A percentile compares a stretch with the other conserved stretches of the same genome.
phyloP scores from a whole-genome alignment of 805 yeast species.

The Saccharomycopsis selenospora region DNA sequence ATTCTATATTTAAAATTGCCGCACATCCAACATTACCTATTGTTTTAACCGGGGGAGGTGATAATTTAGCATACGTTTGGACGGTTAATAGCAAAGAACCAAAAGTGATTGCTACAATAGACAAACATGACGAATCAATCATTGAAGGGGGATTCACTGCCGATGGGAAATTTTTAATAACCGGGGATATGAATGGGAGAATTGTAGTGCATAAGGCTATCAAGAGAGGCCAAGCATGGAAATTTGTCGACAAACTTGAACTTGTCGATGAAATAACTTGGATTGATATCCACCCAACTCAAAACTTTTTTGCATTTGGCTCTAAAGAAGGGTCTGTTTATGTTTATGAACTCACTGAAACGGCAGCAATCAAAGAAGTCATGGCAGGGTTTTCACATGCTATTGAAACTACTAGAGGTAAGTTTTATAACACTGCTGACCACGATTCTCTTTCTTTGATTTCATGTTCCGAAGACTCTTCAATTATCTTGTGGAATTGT shows the following conservation, averaged over 20 bases:
- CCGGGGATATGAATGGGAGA: conserved; percentile 94
- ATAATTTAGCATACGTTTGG: conserved; percentile 84
- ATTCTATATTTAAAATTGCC: conserved; percentile 51
- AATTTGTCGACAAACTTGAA: conserved; percentile 56
- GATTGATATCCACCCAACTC: conserved; percentile 73
- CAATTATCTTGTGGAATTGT: conserved; percentile 84
- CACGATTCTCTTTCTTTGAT: conserved; percentile 56
- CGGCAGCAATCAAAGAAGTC: conserved; percentile 46
- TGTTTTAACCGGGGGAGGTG: conserved; percentile 94
- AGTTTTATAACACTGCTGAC: conserved; percentile 54
- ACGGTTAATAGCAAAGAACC: conserved; percentile 86
- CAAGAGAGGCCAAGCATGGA: conserved; percentile 78
- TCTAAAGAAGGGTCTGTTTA: conserved; percentile 90
- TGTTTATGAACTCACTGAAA: conserved; percentile 67
- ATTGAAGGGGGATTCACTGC: conserved; percentile 74
- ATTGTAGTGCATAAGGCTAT: conserved; percentile 63
- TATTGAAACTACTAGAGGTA: conserved; percentile 72
- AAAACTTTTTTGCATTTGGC: conserved; percentile 83
- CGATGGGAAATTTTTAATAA: conserved; percentile 73
- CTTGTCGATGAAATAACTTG: conserved; percentile 78
- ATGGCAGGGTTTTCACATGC: conserved; percentile 80
- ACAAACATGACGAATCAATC: conserved; percentile 84
- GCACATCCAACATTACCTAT: conserved; percentile 77
- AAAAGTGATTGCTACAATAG: conserved; percentile 63
- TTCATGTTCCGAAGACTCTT: conserved; percentile 78